phyloP scores from a whole-genome alignment of 169 alveolate species.

The Plasmodium sp. region DNA sequence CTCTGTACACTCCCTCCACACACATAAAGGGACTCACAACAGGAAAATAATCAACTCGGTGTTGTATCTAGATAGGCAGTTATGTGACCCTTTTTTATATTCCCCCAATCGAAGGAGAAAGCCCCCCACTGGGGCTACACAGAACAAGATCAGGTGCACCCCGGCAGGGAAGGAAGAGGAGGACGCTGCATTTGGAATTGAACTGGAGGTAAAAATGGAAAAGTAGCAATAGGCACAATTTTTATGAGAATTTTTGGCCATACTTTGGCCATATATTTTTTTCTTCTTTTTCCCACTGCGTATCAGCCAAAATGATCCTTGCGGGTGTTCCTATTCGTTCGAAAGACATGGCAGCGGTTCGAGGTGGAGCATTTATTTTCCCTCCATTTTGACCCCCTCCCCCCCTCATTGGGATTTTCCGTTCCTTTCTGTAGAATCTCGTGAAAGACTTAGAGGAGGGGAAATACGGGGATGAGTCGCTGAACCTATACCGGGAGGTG shows the following conservation, averaged over 20 bases:
- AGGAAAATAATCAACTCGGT: neutral
- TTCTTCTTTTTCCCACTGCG: neutral
- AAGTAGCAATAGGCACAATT: neutral
- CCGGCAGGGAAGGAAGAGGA: conserved; percentile 1
- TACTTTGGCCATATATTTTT: neutral
- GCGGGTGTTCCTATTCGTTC: neutral
- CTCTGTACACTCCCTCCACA: neutral
- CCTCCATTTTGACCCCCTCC: neutral
- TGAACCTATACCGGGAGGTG: conserved; percentile 29
- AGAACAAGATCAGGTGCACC: conserved; percentile 10
- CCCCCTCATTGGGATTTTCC: neutral
- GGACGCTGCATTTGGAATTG: conserved; percentile 4
- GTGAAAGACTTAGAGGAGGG: conserved; percentile 58
- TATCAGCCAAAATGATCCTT: neutral
- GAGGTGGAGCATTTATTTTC: neutral
- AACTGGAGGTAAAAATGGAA: conserved; percentile 34
- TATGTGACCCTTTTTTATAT: neutral
- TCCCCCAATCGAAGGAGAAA: neutral
- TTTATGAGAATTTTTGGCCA: neutral
- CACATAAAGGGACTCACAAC: neutral
- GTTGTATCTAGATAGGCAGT: neutral
- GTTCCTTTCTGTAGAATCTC: conserved; percentile 11
- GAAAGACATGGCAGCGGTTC: neutral
- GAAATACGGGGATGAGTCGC: conserved; percentile 34
- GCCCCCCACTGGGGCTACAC: neutral